A percentile compares a stretch with the other conserved stretches of the same genome.
Evolutionary conservation across 2,329 filamentous ascomycete species (phyloP).

Genomic region (Venturia pyrina): DNA sequence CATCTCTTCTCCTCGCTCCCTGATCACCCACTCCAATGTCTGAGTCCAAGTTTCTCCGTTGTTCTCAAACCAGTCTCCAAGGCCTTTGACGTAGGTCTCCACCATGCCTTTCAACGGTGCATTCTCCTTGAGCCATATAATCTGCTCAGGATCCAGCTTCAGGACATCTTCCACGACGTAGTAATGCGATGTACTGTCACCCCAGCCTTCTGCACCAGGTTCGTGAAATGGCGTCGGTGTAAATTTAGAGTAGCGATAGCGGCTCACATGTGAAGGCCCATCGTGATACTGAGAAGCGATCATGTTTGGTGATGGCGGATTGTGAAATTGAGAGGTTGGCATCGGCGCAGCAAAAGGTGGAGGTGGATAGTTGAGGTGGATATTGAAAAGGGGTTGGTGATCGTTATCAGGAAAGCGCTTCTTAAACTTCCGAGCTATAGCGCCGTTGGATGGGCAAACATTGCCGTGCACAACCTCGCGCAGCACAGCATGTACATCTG

Average conservation of each 20-base stretch:
- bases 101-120: slow-evolving; percentile 48
- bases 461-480: slow-evolving; percentile 46
- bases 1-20: slow-evolving; percentile 43
- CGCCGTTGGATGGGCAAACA: slow-evolving; percentile 52
- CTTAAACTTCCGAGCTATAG: slow-evolving; percentile 47
- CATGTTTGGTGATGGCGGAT: slow-evolving; percentile 14
- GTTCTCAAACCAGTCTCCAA: slow-evolving; percentile 53
- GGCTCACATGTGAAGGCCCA: slow-evolving; percentile 18
- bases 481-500: slow-evolving; percentile 47
- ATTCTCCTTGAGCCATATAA: slow-evolving; percentile 47
- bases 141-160: slow-evolving; percentile 51
- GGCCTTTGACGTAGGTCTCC: slow-evolving; percentile 39
- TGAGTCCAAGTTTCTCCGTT: slow-evolving; percentile 54
- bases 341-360: slow-evolving; percentile 15
- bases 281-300: slow-evolving; percentile 19
- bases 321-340: slow-evolving; percentile 10
- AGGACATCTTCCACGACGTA: slow-evolving; percentile 56
- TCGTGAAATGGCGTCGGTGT: slow-evolving; percentile 40
- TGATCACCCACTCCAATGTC: slow-evolving; percentile 47
- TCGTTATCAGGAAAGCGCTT: slow-evolving; percentile 44
- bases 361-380: slow-evolving; percentile 40
- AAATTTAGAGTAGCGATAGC: slow-evolving; percentile 36
- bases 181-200: slow-evolving; percentile 53
- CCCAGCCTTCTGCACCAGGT: slow-evolving; percentile 51
- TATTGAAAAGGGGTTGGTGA: slow-evolving; percentile 41